Evolutionary conservation across 2,329 filamentous ascomycete species (phyloP), one percentile per base, ranked within the genome.

Genomic region (Fusarium chlamydosporum): DNA sequence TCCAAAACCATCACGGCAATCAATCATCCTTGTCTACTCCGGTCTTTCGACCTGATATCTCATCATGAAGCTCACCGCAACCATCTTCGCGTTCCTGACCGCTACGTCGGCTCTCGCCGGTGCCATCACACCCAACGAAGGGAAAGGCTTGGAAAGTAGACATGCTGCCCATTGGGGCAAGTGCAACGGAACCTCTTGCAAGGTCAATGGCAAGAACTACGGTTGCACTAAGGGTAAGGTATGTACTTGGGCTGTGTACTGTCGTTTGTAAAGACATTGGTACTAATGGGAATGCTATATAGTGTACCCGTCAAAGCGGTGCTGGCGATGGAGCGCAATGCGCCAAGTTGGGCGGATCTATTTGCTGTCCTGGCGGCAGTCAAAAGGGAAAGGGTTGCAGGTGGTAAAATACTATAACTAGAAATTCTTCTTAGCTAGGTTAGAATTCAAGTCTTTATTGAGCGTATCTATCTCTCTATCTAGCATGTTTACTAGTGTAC

Each of bases 151-250:
- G 15, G 2, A 35, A 35, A 7, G 6, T 7, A 35, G 34, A 35
- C 34, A 9, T 8, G 15, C 7, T 35, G 34, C 34, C 34, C 4
- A 12, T n/a, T 50, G 34, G 34, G 47, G 47, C 15, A 27, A 50
- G 8, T 50, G 47, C 31, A 50, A 50, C 18, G 47, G 47, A 50
- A 50, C 47, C 23, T 50, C 47, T 20, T 50, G 47, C 23, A 38
- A 29, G 47, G 47, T 50, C 20, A 38, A 50, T 15, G 47, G 47
- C 15, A 38, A 50, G 7, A 50, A 50, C 47, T 27, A 29, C 11
- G 23, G 33, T 18, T 50, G 47, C 35, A 50, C 34, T 3, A 50
- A 18, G 34, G 47, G 47, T 18, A 15, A 4, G 2, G 43, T 47
- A 47, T 8, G n/a, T 23, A 34, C 34, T 6, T 35, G 15, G n/a